A percentile compares a stretch with the other conserved stretches of the same genome.
phyloP scores from a whole-genome alignment of 2,329 filamentous ascomycete genomes.

The Mycogone perniciosa region DNA sequence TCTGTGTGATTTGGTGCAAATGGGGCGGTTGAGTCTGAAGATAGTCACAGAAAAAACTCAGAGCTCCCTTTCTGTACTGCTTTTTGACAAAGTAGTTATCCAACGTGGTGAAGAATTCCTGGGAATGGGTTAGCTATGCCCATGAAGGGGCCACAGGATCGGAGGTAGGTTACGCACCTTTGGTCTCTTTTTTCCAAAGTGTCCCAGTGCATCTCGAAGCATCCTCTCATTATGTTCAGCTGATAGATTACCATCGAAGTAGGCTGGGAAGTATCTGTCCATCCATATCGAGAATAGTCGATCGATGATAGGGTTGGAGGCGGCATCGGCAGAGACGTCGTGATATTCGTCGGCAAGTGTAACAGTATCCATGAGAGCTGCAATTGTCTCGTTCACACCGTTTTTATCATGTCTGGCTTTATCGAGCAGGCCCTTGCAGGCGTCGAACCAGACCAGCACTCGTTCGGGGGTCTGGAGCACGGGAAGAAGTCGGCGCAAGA shows the following conservation, averaged over 20 bases:
- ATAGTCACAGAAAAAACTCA: constrained; percentile 65
- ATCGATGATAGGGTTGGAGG: constrained; percentile 45
- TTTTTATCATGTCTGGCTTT: constrained; percentile 55
- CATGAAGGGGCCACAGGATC: too few relatives aligned
- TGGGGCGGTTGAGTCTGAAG: constrained; percentile 73
- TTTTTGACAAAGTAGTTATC: constrained; percentile 60
- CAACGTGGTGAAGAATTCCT: constrained; percentile 61
- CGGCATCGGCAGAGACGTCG: constrained; percentile 36
- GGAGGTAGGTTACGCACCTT: constrained; percentile 30
- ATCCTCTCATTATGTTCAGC: constrained; percentile 44
- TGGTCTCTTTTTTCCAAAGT: constrained; percentile 62
- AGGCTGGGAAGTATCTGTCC: constrained; percentile 35
- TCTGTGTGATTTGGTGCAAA: constrained; percentile 66
- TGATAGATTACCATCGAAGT: constrained; percentile 30
- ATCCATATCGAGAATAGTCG: constrained; percentile 54
- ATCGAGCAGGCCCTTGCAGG: constrained; percentile 30
- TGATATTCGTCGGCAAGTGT: constrained; percentile 55
- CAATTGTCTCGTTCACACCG: constrained; percentile 57
- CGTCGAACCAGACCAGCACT: constrained; percentile 66
- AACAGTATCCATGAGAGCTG: constrained; percentile 59
- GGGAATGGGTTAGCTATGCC: constrained; percentile 3
- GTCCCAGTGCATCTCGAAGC: constrained; percentile 46
- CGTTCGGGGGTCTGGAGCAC: constrained; percentile 57
- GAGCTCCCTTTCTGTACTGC: constrained; percentile 55
- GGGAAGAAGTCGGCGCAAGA: constrained; percentile 58